These are phyloP conservation scores for Ophiobolus disseminans DNA, from an alignment of 2,329 filamentous ascomycete genomes.

Conservation along the genomic window DNA sequence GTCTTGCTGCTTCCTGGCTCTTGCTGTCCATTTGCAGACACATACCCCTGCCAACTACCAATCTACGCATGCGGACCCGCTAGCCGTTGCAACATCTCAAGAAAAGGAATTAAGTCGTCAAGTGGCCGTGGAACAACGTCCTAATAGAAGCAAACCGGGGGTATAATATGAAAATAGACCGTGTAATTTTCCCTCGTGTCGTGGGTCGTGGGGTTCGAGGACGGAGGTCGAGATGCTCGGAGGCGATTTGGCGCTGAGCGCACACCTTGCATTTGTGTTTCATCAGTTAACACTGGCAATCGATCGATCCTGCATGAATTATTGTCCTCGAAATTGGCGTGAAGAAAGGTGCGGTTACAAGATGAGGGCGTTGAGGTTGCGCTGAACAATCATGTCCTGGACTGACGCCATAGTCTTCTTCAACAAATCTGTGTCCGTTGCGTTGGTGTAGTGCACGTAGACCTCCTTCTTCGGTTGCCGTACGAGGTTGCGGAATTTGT, in stretches of 20 bases:
- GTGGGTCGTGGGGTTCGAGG: background rate
- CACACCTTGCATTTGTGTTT: background rate
- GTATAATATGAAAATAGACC: constrained; percentile 35
- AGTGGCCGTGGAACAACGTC: constrained; percentile 27
- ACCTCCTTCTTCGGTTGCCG: constrained; percentile 59
- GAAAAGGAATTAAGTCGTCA: constrained; percentile 24
- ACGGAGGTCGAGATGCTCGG: background rate
- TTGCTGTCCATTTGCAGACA: constrained; percentile 16
- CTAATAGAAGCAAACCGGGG: constrained; percentile 31
- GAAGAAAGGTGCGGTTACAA: constrained; percentile 33
- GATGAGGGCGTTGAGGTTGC: constrained; percentile 59
- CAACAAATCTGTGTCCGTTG: constrained; percentile 63
- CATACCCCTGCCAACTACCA: constrained; percentile 7
- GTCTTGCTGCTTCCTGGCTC: background rate
- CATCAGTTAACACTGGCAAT: background rate
- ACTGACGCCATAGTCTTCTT: constrained; percentile 62
- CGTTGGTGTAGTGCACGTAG: constrained; percentile 61
- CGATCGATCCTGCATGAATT: constrained; percentile 4
- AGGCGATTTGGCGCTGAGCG: background rate
- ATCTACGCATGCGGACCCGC: constrained; percentile 14
- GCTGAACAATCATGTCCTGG: constrained; percentile 62
- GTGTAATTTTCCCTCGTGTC: background rate
- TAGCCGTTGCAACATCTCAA: constrained; percentile 11
- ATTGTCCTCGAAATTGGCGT: background rate
- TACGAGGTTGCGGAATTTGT: constrained; percentile 60